phyloP scores from a whole-genome alignment of 345 rosid species.

The Mangifera indica region DNA sequence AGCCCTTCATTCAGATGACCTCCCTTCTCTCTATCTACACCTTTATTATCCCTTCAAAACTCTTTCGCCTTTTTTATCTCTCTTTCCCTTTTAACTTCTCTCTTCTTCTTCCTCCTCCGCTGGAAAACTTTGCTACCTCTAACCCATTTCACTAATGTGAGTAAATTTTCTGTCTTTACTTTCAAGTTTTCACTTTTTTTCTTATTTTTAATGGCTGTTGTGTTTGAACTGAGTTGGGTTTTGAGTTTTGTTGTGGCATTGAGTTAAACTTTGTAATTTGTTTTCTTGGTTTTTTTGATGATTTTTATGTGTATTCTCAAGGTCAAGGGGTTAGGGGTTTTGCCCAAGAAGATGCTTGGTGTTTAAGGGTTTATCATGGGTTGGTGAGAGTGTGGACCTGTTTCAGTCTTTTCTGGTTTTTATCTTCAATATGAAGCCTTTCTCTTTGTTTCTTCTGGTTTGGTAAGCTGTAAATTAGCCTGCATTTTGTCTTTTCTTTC shows the following conservation, averaged over 20 bases:
- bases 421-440: slow-evolving; percentile 47
- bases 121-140: slow-evolving; percentile 19
- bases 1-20: neutral
- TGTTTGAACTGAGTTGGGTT: slow-evolving; percentile 14
- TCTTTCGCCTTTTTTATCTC: slow-evolving; percentile 25
- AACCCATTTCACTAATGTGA: slow-evolving; percentile 24
- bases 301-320: slow-evolving; percentile 30
- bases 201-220: neutral
- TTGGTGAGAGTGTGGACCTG: slow-evolving; percentile 58
- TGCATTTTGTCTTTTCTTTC: slow-evolving; percentile 41
- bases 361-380: slow-evolving; percentile 43
- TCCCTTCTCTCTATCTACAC: slow-evolving; percentile 17
- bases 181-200: neutral
- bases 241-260: slow-evolving; percentile 27
- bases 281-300: neutral
- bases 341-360: slow-evolving; percentile 44
- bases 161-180: slow-evolving; percentile 13
- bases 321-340: slow-evolving; percentile 38
- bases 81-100: neutral
- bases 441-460: slow-evolving; percentile 37
- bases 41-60: slow-evolving; percentile 17
- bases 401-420: slow-evolving; percentile 28
- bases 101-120: neutral
- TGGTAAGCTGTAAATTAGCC: slow-evolving; percentile 54
- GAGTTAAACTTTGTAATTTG: slow-evolving; percentile 18